Percentiles rank a stretch among this genome's conserved stretches.
phyloP scores from a whole-genome alignment of 2,329 filamentous ascomycete genomes.

The Biscogniauxia marginata region DNA sequence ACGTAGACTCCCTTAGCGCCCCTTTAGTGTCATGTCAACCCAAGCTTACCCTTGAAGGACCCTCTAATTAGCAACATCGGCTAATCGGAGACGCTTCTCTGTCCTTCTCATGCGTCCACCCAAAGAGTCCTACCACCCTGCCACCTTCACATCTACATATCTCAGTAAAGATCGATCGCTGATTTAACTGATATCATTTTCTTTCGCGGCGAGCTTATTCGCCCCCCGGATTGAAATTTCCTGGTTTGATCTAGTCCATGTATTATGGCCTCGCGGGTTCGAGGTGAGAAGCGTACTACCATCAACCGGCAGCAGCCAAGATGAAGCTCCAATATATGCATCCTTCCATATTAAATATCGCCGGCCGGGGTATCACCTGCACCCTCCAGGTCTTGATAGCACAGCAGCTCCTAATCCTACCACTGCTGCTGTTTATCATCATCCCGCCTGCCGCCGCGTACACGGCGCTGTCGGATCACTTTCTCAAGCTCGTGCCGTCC shows the following conservation, averaged over 20 bases:
- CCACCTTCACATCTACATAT: no score
- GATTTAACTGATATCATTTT: background rate
- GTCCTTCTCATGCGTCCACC: no score
- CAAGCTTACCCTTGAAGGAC: constrained; percentile 2
- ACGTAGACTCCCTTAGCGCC: background rate
- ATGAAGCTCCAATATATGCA: constrained; percentile 15
- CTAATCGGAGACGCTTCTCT: background rate
- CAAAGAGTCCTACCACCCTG: no score
- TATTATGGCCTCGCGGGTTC: constrained; percentile 25
- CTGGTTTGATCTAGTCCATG: background rate
- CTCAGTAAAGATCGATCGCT: background rate
- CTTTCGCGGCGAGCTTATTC: background rate
- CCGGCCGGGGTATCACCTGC: background rate
- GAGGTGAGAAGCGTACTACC: constrained; percentile 21
- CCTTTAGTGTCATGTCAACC: background rate
- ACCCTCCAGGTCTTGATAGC: constrained; percentile 8
- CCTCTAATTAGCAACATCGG: background rate
- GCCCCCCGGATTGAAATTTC: background rate
- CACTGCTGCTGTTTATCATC: constrained; percentile 26
- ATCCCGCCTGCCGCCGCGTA: constrained; percentile 31
- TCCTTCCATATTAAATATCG: background rate
- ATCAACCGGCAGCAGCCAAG: constrained; percentile 8
- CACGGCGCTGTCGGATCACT: constrained; percentile 59
- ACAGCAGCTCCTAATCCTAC: constrained; percentile 20
- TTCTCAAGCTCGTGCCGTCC: constrained; percentile 61